phyloP scores from a whole-genome alignment of 2,329 filamentous ascomycete species.

The Camptophora hylomeconis region DNA sequence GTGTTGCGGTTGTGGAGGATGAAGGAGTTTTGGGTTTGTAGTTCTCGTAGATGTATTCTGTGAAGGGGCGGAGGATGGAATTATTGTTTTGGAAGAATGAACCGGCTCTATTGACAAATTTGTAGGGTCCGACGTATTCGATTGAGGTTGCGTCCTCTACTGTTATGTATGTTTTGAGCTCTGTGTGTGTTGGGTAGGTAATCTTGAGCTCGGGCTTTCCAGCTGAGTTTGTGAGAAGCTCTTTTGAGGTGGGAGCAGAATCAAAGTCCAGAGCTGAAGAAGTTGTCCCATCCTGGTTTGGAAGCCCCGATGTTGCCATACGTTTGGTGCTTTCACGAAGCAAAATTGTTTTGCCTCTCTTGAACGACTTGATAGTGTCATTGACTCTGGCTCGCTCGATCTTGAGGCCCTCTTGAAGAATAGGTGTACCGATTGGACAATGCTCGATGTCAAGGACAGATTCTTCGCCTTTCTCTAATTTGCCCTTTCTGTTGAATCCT shows the following conservation, averaged over 20 bases:
- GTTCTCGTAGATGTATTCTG: slow-evolving; percentile 59
- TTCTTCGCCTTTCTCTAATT: too few species aligned
- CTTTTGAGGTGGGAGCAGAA: background rate
- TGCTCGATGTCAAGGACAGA: slow-evolving; percentile 96
- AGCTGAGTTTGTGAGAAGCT: slow-evolving; percentile 19
- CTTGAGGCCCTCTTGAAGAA: slow-evolving; percentile 66
- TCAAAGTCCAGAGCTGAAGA: background rate
- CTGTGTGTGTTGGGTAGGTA: slow-evolving; percentile 48
- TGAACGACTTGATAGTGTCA: slow-evolving; percentile 57
- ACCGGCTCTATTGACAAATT: slow-evolving; percentile 83
- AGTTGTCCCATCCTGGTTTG: background rate
- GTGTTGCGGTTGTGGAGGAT: slow-evolving; percentile 21
- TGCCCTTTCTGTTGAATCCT: slow-evolving; percentile 84
- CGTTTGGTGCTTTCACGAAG: slow-evolving; percentile 74
- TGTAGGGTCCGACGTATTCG: slow-evolving; percentile 75
- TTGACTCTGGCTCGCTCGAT: slow-evolving; percentile 66
- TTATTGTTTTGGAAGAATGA: slow-evolving; percentile 99
- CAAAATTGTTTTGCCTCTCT: slow-evolving; percentile 73
- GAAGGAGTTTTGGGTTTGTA: slow-evolving; percentile 17
- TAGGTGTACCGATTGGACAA: slow-evolving; percentile 85
- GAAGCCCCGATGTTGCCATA: background rate
- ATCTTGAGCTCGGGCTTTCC: slow-evolving; percentile 38
- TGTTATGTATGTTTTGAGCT: slow-evolving; percentile 81
- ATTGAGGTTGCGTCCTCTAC: slow-evolving; percentile 70
- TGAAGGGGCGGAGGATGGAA: slow-evolving; percentile 80